Conservation (phyloP, 2,329 filamentous ascomycete genomes). For the Aspergillus flavus region DNA sequence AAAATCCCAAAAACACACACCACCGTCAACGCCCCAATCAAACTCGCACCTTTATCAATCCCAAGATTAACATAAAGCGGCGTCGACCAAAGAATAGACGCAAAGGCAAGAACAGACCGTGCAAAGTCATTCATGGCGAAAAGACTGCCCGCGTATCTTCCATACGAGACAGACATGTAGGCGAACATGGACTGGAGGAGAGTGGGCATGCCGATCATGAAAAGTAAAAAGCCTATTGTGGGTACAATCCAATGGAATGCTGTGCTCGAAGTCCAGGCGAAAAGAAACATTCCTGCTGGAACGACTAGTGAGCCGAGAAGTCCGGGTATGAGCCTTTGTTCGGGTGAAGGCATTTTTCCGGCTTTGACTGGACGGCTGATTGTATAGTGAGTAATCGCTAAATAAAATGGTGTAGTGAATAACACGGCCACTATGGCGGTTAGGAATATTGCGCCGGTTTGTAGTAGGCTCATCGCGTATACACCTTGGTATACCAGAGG, state of each 20-base stretch:
- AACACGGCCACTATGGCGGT: background rate
- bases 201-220: background rate
- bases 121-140: background rate
- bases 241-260: background rate
- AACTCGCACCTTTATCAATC: background rate
- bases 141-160: background rate
- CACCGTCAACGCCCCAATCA: background rate
- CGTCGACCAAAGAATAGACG: background rate
- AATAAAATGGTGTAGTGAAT: background rate
- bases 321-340: background rate
- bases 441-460: background rate
- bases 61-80: background rate
- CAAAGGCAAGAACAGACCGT: background rate
- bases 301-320: background rate
- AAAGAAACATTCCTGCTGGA: background rate
- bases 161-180: background rate
- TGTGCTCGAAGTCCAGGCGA: background rate
- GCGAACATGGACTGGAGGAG: background rate
- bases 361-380: background rate
- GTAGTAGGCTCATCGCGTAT: background rate
- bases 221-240: background rate
- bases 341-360: background rate
- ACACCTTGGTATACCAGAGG: slow-evolving; percentile 1
- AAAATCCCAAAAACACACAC: background rate
- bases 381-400: background rate